phyloP scores from a whole-genome alignment of 331 rosid species.

The Cydonia oblonga region DNA sequence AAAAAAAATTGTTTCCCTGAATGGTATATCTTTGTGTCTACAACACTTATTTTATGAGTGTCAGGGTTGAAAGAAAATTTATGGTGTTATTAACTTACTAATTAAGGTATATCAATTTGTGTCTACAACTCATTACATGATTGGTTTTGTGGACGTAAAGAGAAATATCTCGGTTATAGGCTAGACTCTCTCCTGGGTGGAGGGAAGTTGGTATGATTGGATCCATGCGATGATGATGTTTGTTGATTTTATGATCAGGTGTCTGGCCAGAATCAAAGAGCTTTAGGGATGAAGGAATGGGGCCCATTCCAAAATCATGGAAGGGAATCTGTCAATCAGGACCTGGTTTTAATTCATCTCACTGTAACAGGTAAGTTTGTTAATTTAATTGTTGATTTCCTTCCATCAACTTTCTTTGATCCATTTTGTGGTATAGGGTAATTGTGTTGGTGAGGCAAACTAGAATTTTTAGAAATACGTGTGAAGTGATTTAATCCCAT shows the following conservation, averaged over 20 bases:
- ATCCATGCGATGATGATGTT: not conserved
- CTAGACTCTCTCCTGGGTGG: too few relatives aligned
- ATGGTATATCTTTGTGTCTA: too few relatives aligned
- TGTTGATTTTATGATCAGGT: slow-evolving; percentile 31
- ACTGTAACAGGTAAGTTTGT: slow-evolving; percentile 58
- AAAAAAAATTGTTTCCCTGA: too few relatives aligned
- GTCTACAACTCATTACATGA: not conserved
- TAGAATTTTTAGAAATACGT: not conserved
- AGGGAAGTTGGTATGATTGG: not conserved
- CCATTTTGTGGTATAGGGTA: not conserved
- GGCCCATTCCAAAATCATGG: slow-evolving; percentile 82
- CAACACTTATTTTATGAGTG: not conserved
- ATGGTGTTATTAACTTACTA: too few relatives aligned
- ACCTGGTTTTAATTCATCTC: slow-evolving; percentile 49
- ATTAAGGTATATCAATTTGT: too few relatives aligned
- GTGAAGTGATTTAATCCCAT: not conserved
- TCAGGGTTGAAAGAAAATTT: not conserved
- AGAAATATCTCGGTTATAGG: not conserved
- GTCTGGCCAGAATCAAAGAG: slow-evolving; percentile 96
- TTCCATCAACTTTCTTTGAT: not conserved
- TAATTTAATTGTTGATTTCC: not conserved
- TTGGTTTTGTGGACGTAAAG: not conserved
- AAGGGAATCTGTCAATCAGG: slow-evolving; percentile 85
- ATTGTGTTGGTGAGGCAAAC: not conserved
- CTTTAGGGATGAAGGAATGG: slow-evolving; percentile 79